Percentiles rank a stretch among this genome's conserved stretches.
These are phyloP conservation scores for Diplodia corticola DNA, from an alignment of 2,329 filamentous ascomycete genomes.

Conservation along the genomic window DNA sequence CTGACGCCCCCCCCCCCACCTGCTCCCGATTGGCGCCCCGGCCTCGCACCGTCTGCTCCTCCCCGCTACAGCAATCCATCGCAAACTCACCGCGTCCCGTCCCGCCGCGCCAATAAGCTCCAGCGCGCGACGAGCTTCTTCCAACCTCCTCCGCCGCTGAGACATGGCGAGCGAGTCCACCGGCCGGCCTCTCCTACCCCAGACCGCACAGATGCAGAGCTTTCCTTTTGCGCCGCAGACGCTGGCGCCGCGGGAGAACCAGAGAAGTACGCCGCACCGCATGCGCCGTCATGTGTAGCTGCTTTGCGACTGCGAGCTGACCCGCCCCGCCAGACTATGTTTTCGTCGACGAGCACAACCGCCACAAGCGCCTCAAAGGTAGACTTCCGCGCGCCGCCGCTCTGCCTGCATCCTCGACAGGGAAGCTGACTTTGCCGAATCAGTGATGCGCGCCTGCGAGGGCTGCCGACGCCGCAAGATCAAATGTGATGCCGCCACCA, in stretches of 20 bases:
- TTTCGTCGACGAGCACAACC: constrained; percentile 97
- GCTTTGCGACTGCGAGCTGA: constrained; percentile 24
- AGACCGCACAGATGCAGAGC: constrained; percentile 69
- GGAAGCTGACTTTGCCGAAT: constrained; percentile 19
- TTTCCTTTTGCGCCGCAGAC: constrained; percentile 73
- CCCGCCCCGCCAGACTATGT: constrained; percentile 74
- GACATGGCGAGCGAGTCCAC: constrained; percentile 65
- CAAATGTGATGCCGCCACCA: constrained; percentile 95
- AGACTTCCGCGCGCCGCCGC: constrained; percentile 31
- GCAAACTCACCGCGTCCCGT: constrained; percentile 20
- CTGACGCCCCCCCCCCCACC: constrained; percentile 7
- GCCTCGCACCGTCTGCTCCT: constrained; percentile 4
- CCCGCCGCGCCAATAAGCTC: constrained; percentile 20
- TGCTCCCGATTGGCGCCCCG: constrained; percentile 20
- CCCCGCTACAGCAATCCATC: constrained; percentile 20
- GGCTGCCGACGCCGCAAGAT: constrained; percentile 94
- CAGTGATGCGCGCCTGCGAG: constrained; percentile 96
- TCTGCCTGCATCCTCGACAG: constrained; percentile 15
- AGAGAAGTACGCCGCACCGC: constrained; percentile 68
- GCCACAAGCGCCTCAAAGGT: constrained; percentile 96
- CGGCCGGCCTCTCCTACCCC: constrained; percentile 63
- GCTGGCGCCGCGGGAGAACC: constrained; percentile 69
- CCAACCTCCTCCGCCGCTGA: constrained; percentile 19
- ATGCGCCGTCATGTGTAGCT: not conserved
- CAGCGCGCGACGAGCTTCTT: constrained; percentile 22